phyloP scores from a whole-genome alignment of 169 alveolate genomes.

The Babesia gibsoni region DNA sequence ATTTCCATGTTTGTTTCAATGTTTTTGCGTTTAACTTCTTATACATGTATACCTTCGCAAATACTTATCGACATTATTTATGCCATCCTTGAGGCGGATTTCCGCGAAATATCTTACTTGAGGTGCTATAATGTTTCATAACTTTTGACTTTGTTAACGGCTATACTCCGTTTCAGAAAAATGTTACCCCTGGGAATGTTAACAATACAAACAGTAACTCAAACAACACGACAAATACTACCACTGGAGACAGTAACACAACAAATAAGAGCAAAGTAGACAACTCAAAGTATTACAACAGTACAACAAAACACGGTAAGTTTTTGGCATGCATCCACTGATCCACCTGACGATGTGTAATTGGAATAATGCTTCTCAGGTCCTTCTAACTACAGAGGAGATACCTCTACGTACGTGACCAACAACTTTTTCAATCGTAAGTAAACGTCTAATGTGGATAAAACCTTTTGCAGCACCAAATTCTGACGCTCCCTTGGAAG shows the following conservation, averaged over 20 bases:
- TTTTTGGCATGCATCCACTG: neutral
- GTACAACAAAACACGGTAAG: conserved; percentile 14
- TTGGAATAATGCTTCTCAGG: conserved; percentile 1
- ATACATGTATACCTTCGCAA: too few species aligned
- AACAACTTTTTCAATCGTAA: conserved; percentile 62
- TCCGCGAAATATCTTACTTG: too few species aligned
- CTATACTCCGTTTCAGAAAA: too few species aligned
- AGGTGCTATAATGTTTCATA: too few species aligned
- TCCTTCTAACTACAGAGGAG: conserved; percentile 47
- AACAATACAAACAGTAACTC: neutral
- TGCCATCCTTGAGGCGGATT: too few species aligned
- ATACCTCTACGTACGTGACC: conserved; percentile 64
- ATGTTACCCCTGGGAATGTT: too few species aligned
- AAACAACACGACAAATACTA: conserved; percentile 8
- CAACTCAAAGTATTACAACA: conserved; percentile 7
- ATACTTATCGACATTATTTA: too few species aligned
- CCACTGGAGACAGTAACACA: too few species aligned
- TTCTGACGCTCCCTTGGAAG: conserved; percentile 13
- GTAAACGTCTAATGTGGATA: neutral
- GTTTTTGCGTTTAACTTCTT: too few species aligned
- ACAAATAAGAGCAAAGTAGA: conserved; percentile 16
- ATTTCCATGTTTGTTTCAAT: too few species aligned
- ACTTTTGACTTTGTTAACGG: too few species aligned
- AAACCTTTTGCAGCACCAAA: conserved; percentile 19
- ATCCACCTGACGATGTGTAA: neutral